Evolutionary conservation across 805 yeast genomes (phyloP).

Genomic region (Sugiyamaella americana): DNA sequence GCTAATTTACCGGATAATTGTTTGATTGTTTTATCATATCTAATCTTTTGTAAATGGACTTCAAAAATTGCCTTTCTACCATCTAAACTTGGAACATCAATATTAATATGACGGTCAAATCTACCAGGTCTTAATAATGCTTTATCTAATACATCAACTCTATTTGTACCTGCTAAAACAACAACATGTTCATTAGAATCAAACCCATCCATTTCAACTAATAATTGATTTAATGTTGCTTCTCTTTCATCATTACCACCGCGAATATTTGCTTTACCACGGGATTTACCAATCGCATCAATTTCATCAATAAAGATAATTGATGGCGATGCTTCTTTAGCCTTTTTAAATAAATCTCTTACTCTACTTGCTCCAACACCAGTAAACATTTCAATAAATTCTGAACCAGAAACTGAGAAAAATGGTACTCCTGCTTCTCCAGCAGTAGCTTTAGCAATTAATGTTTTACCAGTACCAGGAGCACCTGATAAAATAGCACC

Average conservation of each 20-base stretch:
- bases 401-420: slow-evolving; percentile 86
- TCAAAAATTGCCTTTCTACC: slow-evolving; percentile 83
- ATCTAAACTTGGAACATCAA: slow-evolving; percentile 82
- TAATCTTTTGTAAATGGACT: slow-evolving; percentile 67
- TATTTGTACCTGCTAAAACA: slow-evolving; percentile 90
- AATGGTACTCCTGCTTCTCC: slow-evolving; percentile 97
- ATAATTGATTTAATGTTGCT: slow-evolving; percentile 81
- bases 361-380: slow-evolving; percentile 96
- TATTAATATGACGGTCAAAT: slow-evolving; percentile 81
- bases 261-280: slow-evolving; percentile 69
- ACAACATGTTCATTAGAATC: slow-evolving; percentile 84
- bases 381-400: slow-evolving; percentile 94
- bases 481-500: slow-evolving; percentile 94
- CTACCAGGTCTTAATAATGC: slow-evolving; percentile 93
- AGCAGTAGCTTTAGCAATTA: slow-evolving; percentile 90
- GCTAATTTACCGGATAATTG: slow-evolving; percentile 73
- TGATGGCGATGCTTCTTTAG: slow-evolving; percentile 84
- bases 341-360: slow-evolving; percentile 84
- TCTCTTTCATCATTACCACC: slow-evolving; percentile 86
- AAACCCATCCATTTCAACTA: slow-evolving; percentile 96
- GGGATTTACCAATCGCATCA: slow-evolving; percentile 94
- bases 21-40: slow-evolving; percentile 34
- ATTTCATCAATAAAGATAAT: slow-evolving; percentile 91
- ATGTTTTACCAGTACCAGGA: slow-evolving; percentile 95
- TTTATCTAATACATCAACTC: slow-evolving; percentile 84